Evolutionary conservation across 129 eudicot genomes (phyloP).

Genomic region (Ambrosia trifida): DNA sequence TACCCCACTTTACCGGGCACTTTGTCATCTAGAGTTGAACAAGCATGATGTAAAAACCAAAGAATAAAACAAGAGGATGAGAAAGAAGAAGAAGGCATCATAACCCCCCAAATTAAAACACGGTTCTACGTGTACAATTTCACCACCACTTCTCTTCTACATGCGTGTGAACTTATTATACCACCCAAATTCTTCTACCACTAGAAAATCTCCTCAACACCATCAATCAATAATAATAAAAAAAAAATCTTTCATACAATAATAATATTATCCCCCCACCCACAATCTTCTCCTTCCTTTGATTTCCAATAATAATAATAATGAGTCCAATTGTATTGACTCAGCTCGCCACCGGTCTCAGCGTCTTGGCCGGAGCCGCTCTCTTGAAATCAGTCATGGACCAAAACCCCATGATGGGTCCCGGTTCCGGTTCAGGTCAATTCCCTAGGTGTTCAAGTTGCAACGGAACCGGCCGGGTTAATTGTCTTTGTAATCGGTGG

Average conservation of each 20-base stretch:
- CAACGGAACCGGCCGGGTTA: constrained; percentile 80
- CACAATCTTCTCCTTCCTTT: not conserved
- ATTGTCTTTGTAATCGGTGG: constrained; percentile 80
- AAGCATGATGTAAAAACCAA: not conserved
- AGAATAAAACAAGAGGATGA: constrained; percentile 23
- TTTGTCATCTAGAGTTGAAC: too few relatives aligned
- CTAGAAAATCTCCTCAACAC: not conserved
- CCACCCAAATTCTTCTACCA: not conserved
- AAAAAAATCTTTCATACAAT: not conserved
- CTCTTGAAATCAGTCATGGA: constrained; percentile 68
- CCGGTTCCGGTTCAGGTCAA: constrained; percentile 51
- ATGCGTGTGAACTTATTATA: not conserved
- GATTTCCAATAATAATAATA: constrained; percentile 6
- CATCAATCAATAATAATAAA: not conserved
- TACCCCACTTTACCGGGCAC: too few relatives aligned
- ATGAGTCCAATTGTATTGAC: constrained; percentile 72
- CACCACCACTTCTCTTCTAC: constrained; percentile 43
- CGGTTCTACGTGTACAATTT: constrained; percentile 59
- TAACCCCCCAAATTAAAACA: constrained; percentile 30
- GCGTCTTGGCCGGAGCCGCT: constrained; percentile 80
- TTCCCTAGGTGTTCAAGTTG: constrained; percentile 74
- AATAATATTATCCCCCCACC: too few relatives aligned
- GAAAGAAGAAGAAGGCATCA: constrained; percentile 17
- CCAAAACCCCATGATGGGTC: constrained; percentile 52
- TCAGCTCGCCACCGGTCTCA: constrained; percentile 72